Base-by-base conservation (phyloP, 306 rosid species). In the Astragalus glycyphyllos region DNA sequence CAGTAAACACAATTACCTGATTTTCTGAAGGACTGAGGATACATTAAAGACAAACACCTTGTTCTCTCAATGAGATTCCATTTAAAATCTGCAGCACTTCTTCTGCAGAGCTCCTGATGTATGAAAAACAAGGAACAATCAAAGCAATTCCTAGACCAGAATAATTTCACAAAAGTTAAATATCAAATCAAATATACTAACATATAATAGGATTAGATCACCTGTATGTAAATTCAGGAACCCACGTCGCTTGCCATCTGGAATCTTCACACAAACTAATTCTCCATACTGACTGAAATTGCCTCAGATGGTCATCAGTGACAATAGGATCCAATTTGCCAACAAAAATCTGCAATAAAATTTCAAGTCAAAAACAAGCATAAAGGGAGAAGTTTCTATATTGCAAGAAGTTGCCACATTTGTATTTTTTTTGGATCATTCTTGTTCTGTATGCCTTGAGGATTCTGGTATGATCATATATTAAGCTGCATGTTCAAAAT, bases 1-100 rank as follows among this genome's bases (percentile, higher is more conserved):
- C 1, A 17, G 7, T 46, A 42, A 23, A 53, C 6, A n/a, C 29
- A 31, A 54, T 72, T 71, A 86, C 96, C 92, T 84, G 96, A 75
- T 92, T 90, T 82, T 88, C 88, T 58, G 96, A 57, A 81, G 96
- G 96, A 67, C 92, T 88, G 14, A 91, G 91, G 55, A 96, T 91
- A 89, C 96, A 88, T 47, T 96, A 89, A 48, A 92, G 96, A 8
- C 89, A 83, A 41, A 92, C 88, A 37, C 62, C 86, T 72, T 88
- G 96, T 73, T 88, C 96, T 46, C 96, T 95, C 76, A 92, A 34
- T 23, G 13, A 71, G 0, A 87, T 82, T 64, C 95, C 95, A 77
- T 90, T 88, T 35, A 90, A 74, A 29, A 49, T 7, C 61, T 85
- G 76, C 45, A 88, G 75, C 5, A 90, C 92, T 74, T 88, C 96